Evolutionary conservation across 2,329 filamentous ascomycete genomes (phyloP), one percentile per base, ranked within the genome.

Genomic region (Neonectria coccinea): DNA sequence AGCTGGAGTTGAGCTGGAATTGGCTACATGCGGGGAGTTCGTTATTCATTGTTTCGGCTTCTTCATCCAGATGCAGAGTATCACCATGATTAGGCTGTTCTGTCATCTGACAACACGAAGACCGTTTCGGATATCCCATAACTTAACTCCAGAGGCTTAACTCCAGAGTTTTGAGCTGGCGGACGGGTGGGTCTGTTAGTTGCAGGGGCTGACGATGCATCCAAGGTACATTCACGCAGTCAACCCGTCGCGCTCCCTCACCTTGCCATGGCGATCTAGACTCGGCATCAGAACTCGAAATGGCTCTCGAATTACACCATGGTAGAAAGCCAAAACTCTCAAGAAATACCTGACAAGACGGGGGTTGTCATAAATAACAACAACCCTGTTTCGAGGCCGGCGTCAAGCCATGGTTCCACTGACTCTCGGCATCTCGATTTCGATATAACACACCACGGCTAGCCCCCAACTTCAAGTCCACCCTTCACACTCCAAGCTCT

Each of bases 91-190:
- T 14, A 14, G 5, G 36, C 36, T 7, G 16, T 39, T 39, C 14
- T 16, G 36, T 39, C 14, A 39, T 27, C 10, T 29, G 45, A 20
- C 56, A 59, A 22, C 56, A 59, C 42, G 31, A 20, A 47, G 42
- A n/a, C 36, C 36, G 14, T 39, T n/a, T 39, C 36, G 14, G 36
- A 39, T 22, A 16, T n/a, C 10, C 45, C 29, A 48, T 8, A n/a
- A 14, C 45, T 9, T 8, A n/a, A 14, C 45, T 9, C 18, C 27
- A 16, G n/a, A 18, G 25, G n/a, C 31, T 16, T 12, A n/a, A 14
- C 45, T 9, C 18, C 27, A 16, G n/a, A 18, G 25, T 10, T 31
- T 16, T 12, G 36, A n/a, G 36, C 14, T 8, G 36, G 36, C 36
- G 36, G 39, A 11, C 39, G n/a, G n/a, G 39, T 20, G 39, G 39